Evolutionary conservation across 1,139 yeast genomes (phyloP).

Genomic region (Debaryomycetaceae sp.): DNA sequence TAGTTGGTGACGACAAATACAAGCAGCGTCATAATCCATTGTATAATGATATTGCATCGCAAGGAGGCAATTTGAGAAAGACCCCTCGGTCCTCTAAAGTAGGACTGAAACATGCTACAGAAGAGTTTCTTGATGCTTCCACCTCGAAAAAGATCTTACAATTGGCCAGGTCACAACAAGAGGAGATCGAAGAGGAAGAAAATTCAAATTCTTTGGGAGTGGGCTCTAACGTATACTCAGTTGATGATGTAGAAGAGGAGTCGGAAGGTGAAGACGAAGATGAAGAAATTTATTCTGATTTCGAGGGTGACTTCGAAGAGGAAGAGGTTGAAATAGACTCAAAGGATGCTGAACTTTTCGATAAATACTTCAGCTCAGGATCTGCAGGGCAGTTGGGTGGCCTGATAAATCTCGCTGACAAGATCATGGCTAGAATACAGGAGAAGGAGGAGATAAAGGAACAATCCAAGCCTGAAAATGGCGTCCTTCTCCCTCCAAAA

Average conservation of each 20-base stretch:
- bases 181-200: slow-evolving; percentile 73
- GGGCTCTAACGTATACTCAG: slow-evolving; percentile 17
- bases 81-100: slow-evolving; percentile 20
- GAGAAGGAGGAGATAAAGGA: slow-evolving; percentile 54
- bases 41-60: slow-evolving; percentile 68
- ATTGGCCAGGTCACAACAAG: slow-evolving; percentile 89
- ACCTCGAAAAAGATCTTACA: slow-evolving; percentile 82
- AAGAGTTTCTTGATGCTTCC: slow-evolving; percentile 73
- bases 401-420: slow-evolving; percentile 77
- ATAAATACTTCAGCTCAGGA: slow-evolving; percentile 47
- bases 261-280: slow-evolving; percentile 32
- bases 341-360: slow-evolving; percentile 68
- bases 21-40: slow-evolving; percentile 73
- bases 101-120: slow-evolving; percentile 45
- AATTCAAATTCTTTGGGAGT: slow-evolving; percentile 15
- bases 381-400: slow-evolving; percentile 31
- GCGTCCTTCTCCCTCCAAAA: slow-evolving; percentile 86
- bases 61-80: slow-evolving; percentile 64
- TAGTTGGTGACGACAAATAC: slow-evolving; percentile 46
- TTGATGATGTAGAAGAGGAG: slow-evolving; percentile 30
- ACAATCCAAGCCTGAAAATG: slow-evolving; percentile 28
- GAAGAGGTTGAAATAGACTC: slow-evolving; percentile 65
- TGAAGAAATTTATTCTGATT: slow-evolving; percentile 41
- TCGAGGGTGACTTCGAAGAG: slow-evolving; percentile 45
- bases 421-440: slow-evolving; percentile 82